phyloP scores from a whole-genome alignment of 495 filamentous ascomycete genomes.

The Trichocladium uniseriatum region DNA sequence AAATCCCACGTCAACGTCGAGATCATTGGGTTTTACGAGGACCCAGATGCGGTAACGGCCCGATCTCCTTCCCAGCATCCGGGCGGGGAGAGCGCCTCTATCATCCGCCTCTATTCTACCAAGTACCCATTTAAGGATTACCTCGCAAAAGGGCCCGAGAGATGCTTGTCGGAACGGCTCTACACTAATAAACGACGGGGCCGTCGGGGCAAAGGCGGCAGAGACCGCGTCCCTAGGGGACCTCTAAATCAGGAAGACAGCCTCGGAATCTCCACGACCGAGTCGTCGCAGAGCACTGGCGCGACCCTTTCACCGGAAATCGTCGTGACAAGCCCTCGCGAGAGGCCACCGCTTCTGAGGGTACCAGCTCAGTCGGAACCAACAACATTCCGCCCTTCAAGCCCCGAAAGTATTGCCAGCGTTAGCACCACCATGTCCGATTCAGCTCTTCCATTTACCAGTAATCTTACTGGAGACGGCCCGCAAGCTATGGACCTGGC shows the following conservation, averaged over 20 bases:
- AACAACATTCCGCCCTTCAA: constrained; percentile 19
- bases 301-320: constrained; percentile 27
- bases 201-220: not conserved
- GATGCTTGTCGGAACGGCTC: constrained; percentile 33
- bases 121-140: constrained; percentile 44
- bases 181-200: constrained; percentile 12
- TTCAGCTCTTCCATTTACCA: constrained; percentile 8
- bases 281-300: not conserved
- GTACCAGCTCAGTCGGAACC: constrained; percentile 22
- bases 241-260: constrained; percentile 6
- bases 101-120: constrained; percentile 46
- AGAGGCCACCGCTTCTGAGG: constrained; percentile 14
- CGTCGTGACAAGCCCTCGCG: constrained; percentile 22
- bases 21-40: constrained; percentile 53
- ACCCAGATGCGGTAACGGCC: constrained; percentile 32
- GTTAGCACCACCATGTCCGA: constrained; percentile 26
- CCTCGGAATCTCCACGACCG: not conserved
- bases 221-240: not conserved
- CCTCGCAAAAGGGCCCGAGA: constrained; percentile 35
- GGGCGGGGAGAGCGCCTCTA: not conserved
- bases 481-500: constrained; percentile 5
- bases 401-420: constrained; percentile 21
- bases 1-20: constrained; percentile 48
- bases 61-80: not conserved
- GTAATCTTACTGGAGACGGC: constrained; percentile 2